Conservation (phyloP, 139 green algal species). For the Gonium pectorale region DNA sequence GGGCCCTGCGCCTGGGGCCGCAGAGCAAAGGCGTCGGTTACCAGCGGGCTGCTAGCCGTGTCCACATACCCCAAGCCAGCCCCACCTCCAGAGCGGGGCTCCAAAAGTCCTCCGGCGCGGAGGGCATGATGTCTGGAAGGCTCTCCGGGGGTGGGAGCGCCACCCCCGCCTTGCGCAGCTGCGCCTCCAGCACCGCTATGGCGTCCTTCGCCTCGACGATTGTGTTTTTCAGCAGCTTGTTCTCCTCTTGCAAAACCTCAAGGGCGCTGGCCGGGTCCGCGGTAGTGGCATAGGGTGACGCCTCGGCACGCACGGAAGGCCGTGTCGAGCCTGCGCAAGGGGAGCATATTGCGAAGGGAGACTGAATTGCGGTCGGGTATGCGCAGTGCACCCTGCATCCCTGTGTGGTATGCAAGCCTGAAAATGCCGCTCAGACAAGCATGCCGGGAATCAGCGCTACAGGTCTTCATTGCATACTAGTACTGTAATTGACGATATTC, state of each 20-base stretch:
- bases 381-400: not conserved
- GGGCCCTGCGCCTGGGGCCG: too few relatives aligned
- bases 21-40: too few relatives aligned
- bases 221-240: slow-evolving; percentile 78
- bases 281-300: slow-evolving; percentile 18
- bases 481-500: too few relatives aligned
- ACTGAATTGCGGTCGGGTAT: too few relatives aligned
- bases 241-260: slow-evolving; percentile 79
- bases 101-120: slow-evolving; percentile 59
- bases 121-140: not conserved
- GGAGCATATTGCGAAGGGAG: too few relatives aligned
- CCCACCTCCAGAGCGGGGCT: slow-evolving; percentile 55
- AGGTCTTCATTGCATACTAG: too few relatives aligned
- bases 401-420: too few relatives aligned
- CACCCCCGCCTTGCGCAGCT: slow-evolving; percentile 28
- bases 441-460: too few relatives aligned
- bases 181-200: slow-evolving; percentile 43
- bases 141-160: slow-evolving; percentile 12
- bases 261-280: slow-evolving; percentile 43
- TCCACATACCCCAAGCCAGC: not conserved
- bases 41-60: too few relatives aligned
- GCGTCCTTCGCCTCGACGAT: slow-evolving; percentile 35
- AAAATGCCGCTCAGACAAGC: too few relatives aligned
- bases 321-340: not conserved
- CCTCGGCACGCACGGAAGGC: not conserved